phyloP scores from a whole-genome alignment of 345 rosid species.

The Gossypium stocksii region DNA sequence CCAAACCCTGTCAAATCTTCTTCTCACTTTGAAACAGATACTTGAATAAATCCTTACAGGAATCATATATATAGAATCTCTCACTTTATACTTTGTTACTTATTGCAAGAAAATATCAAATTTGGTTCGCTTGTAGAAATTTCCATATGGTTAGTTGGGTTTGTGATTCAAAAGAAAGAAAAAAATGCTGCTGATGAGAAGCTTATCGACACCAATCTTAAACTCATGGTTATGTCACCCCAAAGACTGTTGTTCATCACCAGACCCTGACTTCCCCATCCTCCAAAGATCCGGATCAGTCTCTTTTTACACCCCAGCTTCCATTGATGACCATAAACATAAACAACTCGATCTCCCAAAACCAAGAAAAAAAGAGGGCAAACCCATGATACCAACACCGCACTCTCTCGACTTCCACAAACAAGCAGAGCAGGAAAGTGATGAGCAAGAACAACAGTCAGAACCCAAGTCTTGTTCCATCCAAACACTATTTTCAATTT shows the following conservation, averaged over 20 bases:
- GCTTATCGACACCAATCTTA: slow-evolving; percentile 56
- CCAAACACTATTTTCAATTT: slow-evolving; percentile 15
- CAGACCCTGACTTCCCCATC: slow-evolving; percentile 33
- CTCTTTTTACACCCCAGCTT: slow-evolving; percentile 25
- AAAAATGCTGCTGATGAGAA: neutral
- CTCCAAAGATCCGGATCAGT: slow-evolving; percentile 32
- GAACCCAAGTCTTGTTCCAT: neutral
- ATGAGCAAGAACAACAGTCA: slow-evolving; percentile 29
- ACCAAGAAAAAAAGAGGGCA: slow-evolving; percentile 12
- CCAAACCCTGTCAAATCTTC: neutral
- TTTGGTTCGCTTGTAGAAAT: neutral
- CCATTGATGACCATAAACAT: slow-evolving; percentile 19
- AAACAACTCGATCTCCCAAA: slow-evolving; percentile 25
- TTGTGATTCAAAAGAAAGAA: neutral
- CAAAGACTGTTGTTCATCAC: slow-evolving; percentile 42
- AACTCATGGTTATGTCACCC: slow-evolving; percentile 48
- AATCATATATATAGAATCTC: neutral
- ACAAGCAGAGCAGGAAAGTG: slow-evolving; percentile 36
- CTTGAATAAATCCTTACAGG: neutral
- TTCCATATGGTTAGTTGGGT: neutral
- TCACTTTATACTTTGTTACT: neutral
- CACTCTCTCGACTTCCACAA: slow-evolving; percentile 22
- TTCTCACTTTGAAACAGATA: neutral
- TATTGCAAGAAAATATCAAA: neutral
- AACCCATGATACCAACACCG: neutral